Base-by-base conservation (phyloP, 495 filamentous ascomycete genomes). In the Penicillium flavigenum region DNA sequence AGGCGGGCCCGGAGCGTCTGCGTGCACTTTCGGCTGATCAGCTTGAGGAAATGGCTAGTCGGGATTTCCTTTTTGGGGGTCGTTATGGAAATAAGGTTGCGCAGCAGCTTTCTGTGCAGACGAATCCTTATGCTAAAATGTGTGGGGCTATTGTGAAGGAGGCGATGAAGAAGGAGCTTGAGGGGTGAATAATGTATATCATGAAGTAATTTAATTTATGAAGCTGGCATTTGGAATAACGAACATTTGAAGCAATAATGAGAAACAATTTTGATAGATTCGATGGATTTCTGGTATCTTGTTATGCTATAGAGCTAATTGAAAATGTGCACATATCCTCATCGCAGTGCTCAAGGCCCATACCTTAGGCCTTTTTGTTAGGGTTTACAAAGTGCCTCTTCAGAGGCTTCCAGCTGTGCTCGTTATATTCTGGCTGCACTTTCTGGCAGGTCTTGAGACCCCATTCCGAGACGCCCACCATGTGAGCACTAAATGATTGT, bases 381-480 rank as follows among this genome's bases (percentile, higher is more conserved):
- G 87, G 86, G 57, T 81, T 78, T 70, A 81, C 78, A 77, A 95
- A 96, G 67, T 89, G 86, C 39, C 88, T 77, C 73, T 90, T 88
- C 59, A 96, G 67, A 7, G 86, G 83, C 34, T 81, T 82, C 92
- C 92, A 96, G 70, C 89, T 93, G 72, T 96, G 88, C 50, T 85
- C 83, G 66, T 86, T 93, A 63, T 96, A 96, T 53, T 81, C 83
- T 59, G 84, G 80, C 73, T 96, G 92, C 38, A 95, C 88, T 78
- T 93, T 95, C 64, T 81, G 77, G 62, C 91, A 96, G 45, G 79
- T 86, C 72, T 89, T 87, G 51, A 96, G 71, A 0, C 90, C 92
- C 92, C 92, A 96, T 61, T 93, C 89, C 16, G 91, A 95, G 14
- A 96, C 90, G 4, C 92, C 92, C 10, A 96, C 82, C 92, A 96